Conservation (phyloP, 768 basidiomycete species). For the Collybia sordida region DNA sequence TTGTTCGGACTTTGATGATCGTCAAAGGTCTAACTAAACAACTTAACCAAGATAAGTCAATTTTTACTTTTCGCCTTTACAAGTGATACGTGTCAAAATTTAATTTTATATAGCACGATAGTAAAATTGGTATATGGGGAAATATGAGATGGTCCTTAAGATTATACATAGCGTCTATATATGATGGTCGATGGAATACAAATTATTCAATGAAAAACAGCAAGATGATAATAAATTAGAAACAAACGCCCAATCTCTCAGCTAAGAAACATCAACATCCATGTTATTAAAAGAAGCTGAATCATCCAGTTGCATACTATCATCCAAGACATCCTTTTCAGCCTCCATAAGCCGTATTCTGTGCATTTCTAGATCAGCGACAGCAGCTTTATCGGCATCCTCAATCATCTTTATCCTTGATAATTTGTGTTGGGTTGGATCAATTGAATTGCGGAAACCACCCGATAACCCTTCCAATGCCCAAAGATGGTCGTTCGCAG, state of each 20-base stretch:
- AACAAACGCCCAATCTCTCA: too few relatives aligned
- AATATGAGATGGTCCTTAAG: too few relatives aligned
- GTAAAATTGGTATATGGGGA: neutral
- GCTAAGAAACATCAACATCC: slow-evolving; percentile 15
- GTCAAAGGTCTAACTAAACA: neutral
- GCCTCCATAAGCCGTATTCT: slow-evolving; percentile 24
- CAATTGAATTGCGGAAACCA: slow-evolving; percentile 68
- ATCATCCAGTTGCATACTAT: slow-evolving; percentile 8
- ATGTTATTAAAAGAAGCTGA: slow-evolving; percentile 14
- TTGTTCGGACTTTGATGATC: slow-evolving; percentile 11
- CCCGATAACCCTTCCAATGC: slow-evolving; percentile 70
- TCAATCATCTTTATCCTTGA: slow-evolving; percentile 56
- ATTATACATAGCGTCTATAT: too few relatives aligned
- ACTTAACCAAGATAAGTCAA: neutral
- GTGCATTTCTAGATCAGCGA: slow-evolving; percentile 39
- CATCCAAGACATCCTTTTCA: slow-evolving; percentile 23
- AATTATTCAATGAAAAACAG: neutral
- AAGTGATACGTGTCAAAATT: neutral
- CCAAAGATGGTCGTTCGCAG: slow-evolving; percentile 55
- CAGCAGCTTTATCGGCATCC: slow-evolving; percentile 56
- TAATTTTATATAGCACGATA: neutral
- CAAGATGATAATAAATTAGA: neutral
- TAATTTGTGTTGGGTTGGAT: slow-evolving; percentile 59
- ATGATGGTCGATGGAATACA: too few relatives aligned
- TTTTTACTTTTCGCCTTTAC: neutral